phyloP scores from a whole-genome alignment of 345 rosid genomes.

The Populus deltoides region DNA sequence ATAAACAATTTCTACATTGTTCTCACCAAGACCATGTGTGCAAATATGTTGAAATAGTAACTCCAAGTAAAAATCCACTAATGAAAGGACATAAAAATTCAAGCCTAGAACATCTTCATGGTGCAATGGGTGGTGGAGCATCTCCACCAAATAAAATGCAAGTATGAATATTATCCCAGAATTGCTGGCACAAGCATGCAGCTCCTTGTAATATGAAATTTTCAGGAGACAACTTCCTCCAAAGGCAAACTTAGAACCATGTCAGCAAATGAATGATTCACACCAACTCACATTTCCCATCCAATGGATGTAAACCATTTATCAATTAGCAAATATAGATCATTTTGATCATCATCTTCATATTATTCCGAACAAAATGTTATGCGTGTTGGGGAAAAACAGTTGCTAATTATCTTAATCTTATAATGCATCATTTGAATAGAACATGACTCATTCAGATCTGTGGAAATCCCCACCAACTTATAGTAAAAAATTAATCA shows the following conservation, averaged over 20 bases:
- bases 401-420: neutral
- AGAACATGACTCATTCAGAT: neutral
- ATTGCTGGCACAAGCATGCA: neutral
- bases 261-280: neutral
- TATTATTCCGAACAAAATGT: neutral
- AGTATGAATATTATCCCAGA: neutral
- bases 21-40: neutral
- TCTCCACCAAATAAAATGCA: neutral
- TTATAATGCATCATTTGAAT: neutral
- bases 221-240: neutral
- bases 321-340: neutral
- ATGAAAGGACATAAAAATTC: neutral
- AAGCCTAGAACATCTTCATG: neutral
- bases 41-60: constrained; percentile 3
- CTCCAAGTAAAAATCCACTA: neutral
- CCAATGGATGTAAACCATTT: neutral
- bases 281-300: neutral
- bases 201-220: neutral
- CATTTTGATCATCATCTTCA: neutral
- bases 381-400: neutral
- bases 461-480: neutral
- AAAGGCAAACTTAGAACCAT: neutral
- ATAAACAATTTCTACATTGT: neutral
- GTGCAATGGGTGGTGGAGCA: neutral
- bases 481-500: neutral